phyloP scores from a whole-genome alignment of 495 filamentous ascomycete species.

The Aspergillus saccharolyticus region DNA sequence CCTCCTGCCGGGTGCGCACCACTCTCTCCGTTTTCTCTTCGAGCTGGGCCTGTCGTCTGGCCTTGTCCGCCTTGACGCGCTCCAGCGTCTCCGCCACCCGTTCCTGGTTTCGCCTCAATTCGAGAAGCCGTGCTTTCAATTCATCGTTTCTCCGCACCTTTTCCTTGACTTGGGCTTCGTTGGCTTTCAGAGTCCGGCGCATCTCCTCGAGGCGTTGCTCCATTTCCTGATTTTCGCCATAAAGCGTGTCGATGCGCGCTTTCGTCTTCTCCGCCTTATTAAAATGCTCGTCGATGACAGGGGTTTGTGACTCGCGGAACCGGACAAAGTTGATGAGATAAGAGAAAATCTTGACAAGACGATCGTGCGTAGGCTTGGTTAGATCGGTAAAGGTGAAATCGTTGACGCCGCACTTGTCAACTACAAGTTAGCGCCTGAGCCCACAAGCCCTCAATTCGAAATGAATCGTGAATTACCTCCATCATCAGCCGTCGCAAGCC shows the following conservation, averaged over 20 bases:
- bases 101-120: constrained; percentile 71
- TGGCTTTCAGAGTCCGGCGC: constrained; percentile 65
- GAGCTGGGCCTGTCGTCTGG: constrained; percentile 61
- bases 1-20: constrained; percentile 63
- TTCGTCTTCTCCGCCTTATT: constrained; percentile 84
- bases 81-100: constrained; percentile 73
- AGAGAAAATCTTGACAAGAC: constrained; percentile 85
- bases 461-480: constrained; percentile 47
- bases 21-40: constrained; percentile 72
- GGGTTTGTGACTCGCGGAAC: constrained; percentile 85
- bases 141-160: constrained; percentile 81
- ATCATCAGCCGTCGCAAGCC: constrained; percentile 68
- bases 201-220: constrained; percentile 76
- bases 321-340: constrained; percentile 98
- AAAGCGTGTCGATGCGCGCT: constrained; percentile 78
- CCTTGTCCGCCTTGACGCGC: constrained; percentile 66
- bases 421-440: background rate
- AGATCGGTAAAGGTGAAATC: constrained; percentile 92
- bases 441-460: too few species aligned
- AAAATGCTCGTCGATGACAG: constrained; percentile 84
- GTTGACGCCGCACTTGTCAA: constrained; percentile 70
- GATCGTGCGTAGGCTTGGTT: constrained; percentile 78
- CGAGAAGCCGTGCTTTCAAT: constrained; percentile 70
- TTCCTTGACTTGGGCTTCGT: constrained; percentile 72
- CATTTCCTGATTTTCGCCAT: constrained; percentile 79